phyloP scores from a whole-genome alignment of 495 filamentous ascomycete genomes.

The Penicillium crystallinum region DNA sequence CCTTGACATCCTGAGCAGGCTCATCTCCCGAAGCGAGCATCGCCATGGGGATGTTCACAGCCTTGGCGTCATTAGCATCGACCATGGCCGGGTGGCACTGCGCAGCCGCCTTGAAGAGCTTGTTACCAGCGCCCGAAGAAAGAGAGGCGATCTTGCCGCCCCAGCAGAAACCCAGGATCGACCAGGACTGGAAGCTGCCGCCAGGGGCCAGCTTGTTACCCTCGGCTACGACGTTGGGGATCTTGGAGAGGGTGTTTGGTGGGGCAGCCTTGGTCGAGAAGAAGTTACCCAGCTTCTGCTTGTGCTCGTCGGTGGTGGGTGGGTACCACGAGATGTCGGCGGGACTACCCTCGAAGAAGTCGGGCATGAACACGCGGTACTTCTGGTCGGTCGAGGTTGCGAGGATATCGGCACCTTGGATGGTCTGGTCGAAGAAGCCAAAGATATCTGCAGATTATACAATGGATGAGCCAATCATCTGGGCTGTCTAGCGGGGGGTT shows the following conservation, averaged over 20 bases:
- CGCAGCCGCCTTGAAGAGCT: constrained; percentile 62
- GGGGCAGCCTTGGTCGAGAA: constrained; percentile 66
- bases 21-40: constrained; percentile 68
- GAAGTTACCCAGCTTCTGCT: constrained; percentile 68
- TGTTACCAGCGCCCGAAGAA: constrained; percentile 49
- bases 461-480: neutral
- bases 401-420: constrained; percentile 56
- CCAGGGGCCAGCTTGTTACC: constrained; percentile 41
- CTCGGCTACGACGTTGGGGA: constrained; percentile 57
- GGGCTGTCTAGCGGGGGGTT: neutral
- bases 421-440: constrained; percentile 50
- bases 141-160: constrained; percentile 77
- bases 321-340: constrained; percentile 57
- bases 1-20: constrained; percentile 57
- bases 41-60: constrained; percentile 58
- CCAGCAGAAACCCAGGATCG: constrained; percentile 92
- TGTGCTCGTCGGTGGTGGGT: constrained; percentile 74
- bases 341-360: constrained; percentile 51
- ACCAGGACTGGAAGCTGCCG: constrained; percentile 64
- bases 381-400: constrained; percentile 43
- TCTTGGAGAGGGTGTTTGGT: constrained; percentile 53
- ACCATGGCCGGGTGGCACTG: constrained; percentile 86
- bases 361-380: constrained; percentile 55
- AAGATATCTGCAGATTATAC: constrained; percentile 42
- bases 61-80: constrained; percentile 63